These are phyloP conservation scores for Eimeria brunetti DNA, from an alignment of 169 alveolate genomes.

Conservation along the genomic window DNA sequence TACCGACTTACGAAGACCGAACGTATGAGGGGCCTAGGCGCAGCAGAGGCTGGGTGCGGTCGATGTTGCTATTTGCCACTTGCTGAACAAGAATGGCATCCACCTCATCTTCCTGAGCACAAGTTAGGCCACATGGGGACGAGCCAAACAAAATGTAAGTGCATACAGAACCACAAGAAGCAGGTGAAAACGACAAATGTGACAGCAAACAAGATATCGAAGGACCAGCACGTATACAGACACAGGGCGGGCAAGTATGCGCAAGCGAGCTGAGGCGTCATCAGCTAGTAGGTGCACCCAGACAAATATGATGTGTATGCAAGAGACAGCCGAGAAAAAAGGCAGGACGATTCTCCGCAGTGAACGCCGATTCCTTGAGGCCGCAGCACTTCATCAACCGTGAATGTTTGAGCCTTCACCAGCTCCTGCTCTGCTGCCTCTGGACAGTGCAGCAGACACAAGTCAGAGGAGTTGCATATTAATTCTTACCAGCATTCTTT, in stretches of 20 bases:
- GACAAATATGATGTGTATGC: not conserved
- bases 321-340: not conserved
- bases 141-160: not conserved
- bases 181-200: not conserved
- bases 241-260: not conserved
- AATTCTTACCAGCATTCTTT: slow-evolving; percentile 80
- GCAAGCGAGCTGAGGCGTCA: not conserved
- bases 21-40: slow-evolving; percentile 79
- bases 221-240: too few relatives aligned
- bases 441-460: not conserved
- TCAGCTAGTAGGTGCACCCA: not conserved
- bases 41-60: slow-evolving; percentile 75
- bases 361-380: not conserved
- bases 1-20: not conserved
- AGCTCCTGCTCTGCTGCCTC: not conserved
- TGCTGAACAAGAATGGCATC: slow-evolving; percentile 72
- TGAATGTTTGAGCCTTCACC: not conserved
- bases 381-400: not conserved
- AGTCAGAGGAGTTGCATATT: not conserved
- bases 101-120: slow-evolving; percentile 83
- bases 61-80: slow-evolving; percentile 79
- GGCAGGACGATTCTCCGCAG: not conserved
- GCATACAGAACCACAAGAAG: too few relatives aligned
- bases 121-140: not conserved
- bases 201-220: not conserved